Evolutionary conservation across 371 early-diverging fungal genomes (phyloP), one percentile per base, ranked within the genome.

Genomic region (Mucor ambiguus): DNA sequence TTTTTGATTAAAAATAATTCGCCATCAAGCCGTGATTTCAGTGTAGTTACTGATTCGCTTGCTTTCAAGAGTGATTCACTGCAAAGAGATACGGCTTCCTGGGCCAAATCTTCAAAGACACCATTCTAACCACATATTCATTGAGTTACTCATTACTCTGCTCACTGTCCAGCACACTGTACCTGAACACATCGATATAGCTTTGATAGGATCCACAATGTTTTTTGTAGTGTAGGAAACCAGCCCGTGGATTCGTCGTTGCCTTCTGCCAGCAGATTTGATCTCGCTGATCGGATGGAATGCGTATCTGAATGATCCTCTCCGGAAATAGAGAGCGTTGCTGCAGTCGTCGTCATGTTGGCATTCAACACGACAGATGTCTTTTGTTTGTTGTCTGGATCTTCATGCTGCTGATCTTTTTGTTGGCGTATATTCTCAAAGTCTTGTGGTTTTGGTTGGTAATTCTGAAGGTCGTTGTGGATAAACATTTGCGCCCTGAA

Each of bases 401-500:
- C 43, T 16, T 32, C n/a, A 58, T 30, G 33, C 48, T 32, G 29
- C 41, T 52, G n/a, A 16, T 49, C 24, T 30, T 29, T 56, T n/a
- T 22, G 57, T 16, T 54, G 35, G 12, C 28, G 10, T 56, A 14
- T 20, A 49, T 61, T 63, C 29, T 87, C 84, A 66, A 92, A 78
- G 63, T 93, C 93, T 60, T 86, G 79, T 0, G 89, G 85, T 11
- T 87, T 81, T 18, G 93, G 87, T 43, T 85, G 85, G 79, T 89
- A 93, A n/a, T 80, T 82, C 70, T 90, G 88, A 54, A 96, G 92
- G 64, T 94, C 90, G 30, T 82, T 76, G 29, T 86, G 83, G 33
- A 96, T 92, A 74, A 85, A 96, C 38, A 87, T 79, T 75, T 95
- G 92, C 4, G 94, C 92, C 32, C 95, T 81, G 76, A 95, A 96